Base-by-base conservation (phyloP, 495 filamentous ascomycete genomes). In the Penicillium malachiteum region DNA sequence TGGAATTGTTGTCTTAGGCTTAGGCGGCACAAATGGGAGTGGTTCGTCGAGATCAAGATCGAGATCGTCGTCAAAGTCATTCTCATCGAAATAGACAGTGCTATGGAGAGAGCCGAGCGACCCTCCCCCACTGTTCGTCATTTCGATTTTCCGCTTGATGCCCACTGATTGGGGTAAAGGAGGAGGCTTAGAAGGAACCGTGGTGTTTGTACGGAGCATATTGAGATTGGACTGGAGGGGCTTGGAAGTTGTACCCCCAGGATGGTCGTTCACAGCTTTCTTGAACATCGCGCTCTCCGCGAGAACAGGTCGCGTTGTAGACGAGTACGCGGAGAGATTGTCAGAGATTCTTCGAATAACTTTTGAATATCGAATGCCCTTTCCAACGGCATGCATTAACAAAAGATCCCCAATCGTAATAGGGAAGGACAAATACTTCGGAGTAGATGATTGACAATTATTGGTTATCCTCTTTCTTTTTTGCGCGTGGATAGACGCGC, bases 31-130 rank as follows among this genome's bases (percentile, higher is more conserved):
- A 35, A 65, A 68, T 5, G 67, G 68, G 14, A 71, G 62, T 0
- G 72, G 75, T n/a, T 70, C 67, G 30, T 75, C 70, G 12, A 80
- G 64, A 11, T 54, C 71, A 32, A 81, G 62, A 46, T 78, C 71
- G n/a, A 70, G 59, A 54, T 81, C 78, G 58, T 81, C 75, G 31
- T 81, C 79, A 34, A 82, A 82, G 57, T 82, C 79, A 49, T 82
- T 79, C 56, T 81, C 78, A 56, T 81, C 77, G 42, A 82, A 81
- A 51, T 73, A 80, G 30, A 81, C 77, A 26, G 66, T 67, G 45
- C 57, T 74, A 54, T 78, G 75, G 33, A 78, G 65, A 13, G 75
- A 74, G 2, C 75, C 73, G 43, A 78, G 55, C 3, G 64, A 58
- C 0, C 73, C 76, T 32, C 64, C 57, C 26, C 66, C 65, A 3